phyloP scores from a whole-genome alignment of 176 grass and related monocot species.

The Lolium rigidum region DNA sequence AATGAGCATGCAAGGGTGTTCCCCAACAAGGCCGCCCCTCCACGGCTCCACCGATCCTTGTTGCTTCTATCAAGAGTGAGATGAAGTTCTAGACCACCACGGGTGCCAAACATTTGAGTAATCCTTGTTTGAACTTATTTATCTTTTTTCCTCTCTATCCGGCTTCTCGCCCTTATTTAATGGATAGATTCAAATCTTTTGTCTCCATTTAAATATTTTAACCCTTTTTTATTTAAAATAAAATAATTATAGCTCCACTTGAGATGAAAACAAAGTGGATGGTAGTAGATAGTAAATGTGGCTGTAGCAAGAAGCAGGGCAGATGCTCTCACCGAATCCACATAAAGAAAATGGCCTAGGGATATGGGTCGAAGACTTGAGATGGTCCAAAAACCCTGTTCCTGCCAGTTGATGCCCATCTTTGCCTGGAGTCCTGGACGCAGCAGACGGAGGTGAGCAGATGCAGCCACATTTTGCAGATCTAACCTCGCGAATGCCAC shows the following conservation, averaged over 20 bases:
- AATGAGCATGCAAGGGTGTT: no score
- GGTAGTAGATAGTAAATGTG: background rate
- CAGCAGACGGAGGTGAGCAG: background rate
- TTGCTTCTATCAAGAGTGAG: no score
- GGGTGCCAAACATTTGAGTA: no score
- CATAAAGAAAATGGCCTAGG: constrained; percentile 2
- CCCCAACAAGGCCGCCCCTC: no score
- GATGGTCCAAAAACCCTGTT: constrained; percentile 36
- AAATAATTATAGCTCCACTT: background rate
- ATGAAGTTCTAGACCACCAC: no score
- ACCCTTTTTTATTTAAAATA: no score
- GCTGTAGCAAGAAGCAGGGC: background rate
- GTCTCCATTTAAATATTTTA: no score
- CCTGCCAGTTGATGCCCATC: constrained; percentile 39
- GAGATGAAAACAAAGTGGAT: background rate
- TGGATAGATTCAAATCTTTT: no score
- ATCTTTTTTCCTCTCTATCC: no score
- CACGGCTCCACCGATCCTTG: no score
- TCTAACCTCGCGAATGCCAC: constrained; percentile 19
- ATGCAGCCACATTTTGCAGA: constrained; percentile 43
- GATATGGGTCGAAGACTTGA: background rate
- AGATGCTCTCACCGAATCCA: background rate
- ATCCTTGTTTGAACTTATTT: no score
- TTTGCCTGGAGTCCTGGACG: constrained; percentile 5
- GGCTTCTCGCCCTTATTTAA: no score